Evolutionary conservation across 208 protist genomes (phyloP).

Genomic region (Leishmania tarentolae): DNA sequence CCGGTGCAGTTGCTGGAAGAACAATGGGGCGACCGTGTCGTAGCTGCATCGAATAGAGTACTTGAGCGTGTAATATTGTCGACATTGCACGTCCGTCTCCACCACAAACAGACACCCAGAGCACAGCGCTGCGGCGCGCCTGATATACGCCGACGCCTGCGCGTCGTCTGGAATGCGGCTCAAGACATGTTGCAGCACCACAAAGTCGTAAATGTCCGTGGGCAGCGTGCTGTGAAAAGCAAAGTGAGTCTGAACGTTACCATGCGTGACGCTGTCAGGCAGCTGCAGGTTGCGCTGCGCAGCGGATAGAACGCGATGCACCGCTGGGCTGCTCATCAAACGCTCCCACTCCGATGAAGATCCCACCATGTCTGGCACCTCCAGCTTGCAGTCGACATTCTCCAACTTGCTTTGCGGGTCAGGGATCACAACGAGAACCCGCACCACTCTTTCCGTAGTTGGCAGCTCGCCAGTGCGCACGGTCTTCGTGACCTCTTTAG

Average conservation of each 20-base stretch:
- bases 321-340: slow-evolving; percentile 39
- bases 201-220: slow-evolving; percentile 55
- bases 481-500: slow-evolving; percentile 22
- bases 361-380: neutral
- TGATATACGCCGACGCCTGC: slow-evolving; percentile 31
- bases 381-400: neutral
- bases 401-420: neutral
- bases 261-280: slow-evolving; percentile 1
- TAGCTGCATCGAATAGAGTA: slow-evolving; percentile 41
- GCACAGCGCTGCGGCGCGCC: slow-evolving; percentile 8
- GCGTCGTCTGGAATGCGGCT: slow-evolving; percentile 35
- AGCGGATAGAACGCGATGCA: slow-evolving; percentile 20
- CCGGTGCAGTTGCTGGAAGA: slow-evolving; percentile 50
- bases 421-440: slow-evolving; percentile 47
- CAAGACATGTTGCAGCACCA: slow-evolving; percentile 78
- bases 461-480: slow-evolving; percentile 6
- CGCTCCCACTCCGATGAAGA: slow-evolving; percentile 33
- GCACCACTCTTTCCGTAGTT: neutral
- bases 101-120: slow-evolving; percentile 53
- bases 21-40: slow-evolving; percentile 42
- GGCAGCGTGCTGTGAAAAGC: slow-evolving; percentile 26
- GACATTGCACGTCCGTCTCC: slow-evolving; percentile 72
- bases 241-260: slow-evolving; percentile 19
- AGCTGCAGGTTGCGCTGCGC: slow-evolving; percentile 21
- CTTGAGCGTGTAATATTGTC: slow-evolving; percentile 63